These are phyloP conservation scores for Blepharisma undulans DNA, from an alignment of 169 alveolate genomes.

Conservation along the genomic window DNA sequence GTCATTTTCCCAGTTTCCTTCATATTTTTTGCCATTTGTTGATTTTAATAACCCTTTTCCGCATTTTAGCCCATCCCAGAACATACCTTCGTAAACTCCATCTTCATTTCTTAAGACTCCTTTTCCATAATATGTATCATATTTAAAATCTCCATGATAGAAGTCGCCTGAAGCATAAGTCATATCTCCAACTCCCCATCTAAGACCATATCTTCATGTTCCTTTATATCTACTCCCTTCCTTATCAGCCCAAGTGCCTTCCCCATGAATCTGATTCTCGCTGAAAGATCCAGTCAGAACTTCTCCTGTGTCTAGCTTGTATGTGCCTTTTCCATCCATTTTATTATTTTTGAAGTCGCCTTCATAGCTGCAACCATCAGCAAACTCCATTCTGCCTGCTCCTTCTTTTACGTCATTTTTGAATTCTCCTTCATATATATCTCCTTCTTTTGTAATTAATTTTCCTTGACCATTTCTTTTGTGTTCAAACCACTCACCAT, in stretches of 20 bases:
- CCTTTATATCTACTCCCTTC: not conserved
- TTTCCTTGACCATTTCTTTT: constrained; percentile 58
- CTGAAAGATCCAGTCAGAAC: not conserved
- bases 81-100: not conserved
- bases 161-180: constrained; percentile 68
- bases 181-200: constrained; percentile 67
- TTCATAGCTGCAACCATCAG: constrained; percentile 57
- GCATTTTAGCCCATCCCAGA: not conserved
- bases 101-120: not conserved
- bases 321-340: constrained; percentile 38
- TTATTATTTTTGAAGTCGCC: not conserved
- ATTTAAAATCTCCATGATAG: constrained; percentile 77
- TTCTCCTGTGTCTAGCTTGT: not conserved
- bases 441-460: constrained; percentile 57
- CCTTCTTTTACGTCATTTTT: constrained; percentile 28
- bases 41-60: constrained; percentile 3
- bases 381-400: constrained; percentile 20
- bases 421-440: constrained; percentile 58
- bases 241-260: not conserved
- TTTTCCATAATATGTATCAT: not conserved
- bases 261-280: not conserved
- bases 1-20: constrained; percentile 52
- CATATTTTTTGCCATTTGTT: constrained; percentile 35
- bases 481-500: constrained; percentile 37
- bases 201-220: not conserved